Evolutionary conservation across 2,329 filamentous ascomycete genomes (phyloP).

Genomic region (Seiridium unicorne): DNA sequence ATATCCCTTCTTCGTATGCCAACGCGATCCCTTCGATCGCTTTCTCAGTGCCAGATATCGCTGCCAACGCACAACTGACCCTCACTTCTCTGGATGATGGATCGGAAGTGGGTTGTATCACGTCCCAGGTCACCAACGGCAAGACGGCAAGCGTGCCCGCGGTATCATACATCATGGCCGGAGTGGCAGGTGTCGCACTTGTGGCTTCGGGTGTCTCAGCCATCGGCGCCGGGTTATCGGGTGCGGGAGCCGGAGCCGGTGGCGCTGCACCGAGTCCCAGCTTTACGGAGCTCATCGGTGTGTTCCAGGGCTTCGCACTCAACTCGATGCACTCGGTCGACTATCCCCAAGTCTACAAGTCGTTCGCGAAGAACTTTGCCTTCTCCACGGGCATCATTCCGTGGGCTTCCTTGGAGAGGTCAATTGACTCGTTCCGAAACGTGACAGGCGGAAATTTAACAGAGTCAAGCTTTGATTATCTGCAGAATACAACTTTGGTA

Average conservation of each 20-base stretch:
- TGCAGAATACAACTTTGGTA: conserved; percentile 74
- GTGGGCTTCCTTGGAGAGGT: conserved; percentile 75
- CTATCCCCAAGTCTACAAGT: conserved; percentile 84
- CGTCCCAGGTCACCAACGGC: conserved; percentile 80
- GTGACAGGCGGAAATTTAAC: conserved; percentile 86
- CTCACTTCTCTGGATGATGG: conserved; percentile 62
- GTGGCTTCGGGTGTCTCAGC: conserved; percentile 71
- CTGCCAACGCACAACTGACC: conserved; percentile 78
- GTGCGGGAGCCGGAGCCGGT: conserved; percentile 50
- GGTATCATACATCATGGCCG: conserved; percentile 80
- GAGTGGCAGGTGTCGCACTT: conserved; percentile 81
- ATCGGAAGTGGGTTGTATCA: conserved; percentile 74
- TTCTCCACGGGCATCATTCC: conserved; percentile 85
- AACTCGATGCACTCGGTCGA: conserved; percentile 94
- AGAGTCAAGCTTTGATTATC: conserved; percentile 69
- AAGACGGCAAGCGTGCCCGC: conserved; percentile 75
- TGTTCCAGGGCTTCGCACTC: conserved; percentile 92
- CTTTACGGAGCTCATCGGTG: conserved; percentile 81
- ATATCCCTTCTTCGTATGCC: conserved; percentile 70
- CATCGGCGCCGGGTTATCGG: conserved; percentile 56
- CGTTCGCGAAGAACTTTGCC: conserved; percentile 88
- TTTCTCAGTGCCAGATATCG: conserved; percentile 86
- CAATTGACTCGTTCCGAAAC: conserved; percentile 81
- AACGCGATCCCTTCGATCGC: conserved; percentile 82
- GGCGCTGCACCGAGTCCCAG: conserved; percentile 73